Evolutionary conservation across 1,284 basidiomycete species (phyloP), one percentile per base, ranked within the genome.

Genomic region (Austroboletus novae-zelandiae): DNA sequence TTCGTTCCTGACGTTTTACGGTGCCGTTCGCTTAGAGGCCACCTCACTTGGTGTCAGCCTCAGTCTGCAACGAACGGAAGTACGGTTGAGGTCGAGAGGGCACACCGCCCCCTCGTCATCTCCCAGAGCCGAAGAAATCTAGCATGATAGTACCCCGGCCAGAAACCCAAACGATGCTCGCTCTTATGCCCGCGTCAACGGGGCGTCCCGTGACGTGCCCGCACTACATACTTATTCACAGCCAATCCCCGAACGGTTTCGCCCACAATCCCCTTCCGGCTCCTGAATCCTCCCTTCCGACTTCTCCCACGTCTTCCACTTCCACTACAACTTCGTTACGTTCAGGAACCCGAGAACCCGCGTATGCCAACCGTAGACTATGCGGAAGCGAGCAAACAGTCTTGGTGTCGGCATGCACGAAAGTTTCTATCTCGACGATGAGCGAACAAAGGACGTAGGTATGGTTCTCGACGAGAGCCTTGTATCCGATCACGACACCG

Each of bases 351-450:
- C 56, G 56, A 40, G 60, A 60, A 39, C 48, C 68, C 42, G 3
- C 40, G 20, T 43, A 47, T 40, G n/a, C 43, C 36, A 52, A 54
- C 15, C 64, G 72, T 5, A 77, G 86, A 37, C 70, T 51, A 58
- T 74, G 44, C 59, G 73, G 53, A 77, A 76, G 58, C 71, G 86
- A 51, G 80, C 83, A 17, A 86, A 78, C 46, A 89, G 86, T 51
- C 71, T 81, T 17, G 66, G 75, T 25, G 64, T 68, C 15, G 71
- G 73, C 30, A 73, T 75, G 15, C 71, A 81, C 51, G 81, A 77
- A 50, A 89, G 87, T 59, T 68, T 89, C 40, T 81, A 81, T 59
- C 72, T 89, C 50, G 86, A 89, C 53, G 82, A 86, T 35, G 78
- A 79, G 35, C 64, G 63, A n/a, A 70, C 71, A 23, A 61, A 62